Percentiles rank a stretch among this genome's conserved stretches.
Conservation (phyloP, 2,329 filamentous ascomycete genomes). For the Cercospora sp. region DNA sequence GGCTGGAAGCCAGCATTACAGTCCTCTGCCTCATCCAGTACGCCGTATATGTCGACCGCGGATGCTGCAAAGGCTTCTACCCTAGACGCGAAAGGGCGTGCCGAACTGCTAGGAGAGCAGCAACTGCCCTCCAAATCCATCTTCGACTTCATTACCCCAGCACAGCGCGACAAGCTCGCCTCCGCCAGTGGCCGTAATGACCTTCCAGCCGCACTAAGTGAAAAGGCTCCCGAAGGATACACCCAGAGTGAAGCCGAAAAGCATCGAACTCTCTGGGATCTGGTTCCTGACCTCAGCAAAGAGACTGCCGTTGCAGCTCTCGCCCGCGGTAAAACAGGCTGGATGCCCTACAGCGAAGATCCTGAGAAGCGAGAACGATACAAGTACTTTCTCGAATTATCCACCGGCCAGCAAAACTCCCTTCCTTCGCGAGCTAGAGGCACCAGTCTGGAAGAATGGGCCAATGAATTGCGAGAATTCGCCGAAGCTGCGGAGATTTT, state of each 20-base stretch:
- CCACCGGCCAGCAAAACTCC: constrained; percentile 62
- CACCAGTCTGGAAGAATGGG: constrained; percentile 69
- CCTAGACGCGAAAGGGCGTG: constrained; percentile 74
- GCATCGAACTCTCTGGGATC: constrained; percentile 54
- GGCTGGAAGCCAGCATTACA: constrained; percentile 68
- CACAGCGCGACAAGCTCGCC: constrained; percentile 74
- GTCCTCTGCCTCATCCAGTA: constrained; percentile 33
- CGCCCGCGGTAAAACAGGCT: constrained; percentile 57
- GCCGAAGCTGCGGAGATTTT: constrained; percentile 74
- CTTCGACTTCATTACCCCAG: constrained; percentile 84
- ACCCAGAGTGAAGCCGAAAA: constrained; percentile 64
- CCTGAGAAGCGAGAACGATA: constrained; percentile 79
- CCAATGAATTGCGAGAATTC: constrained; percentile 78
- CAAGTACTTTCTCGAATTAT: constrained; percentile 74
- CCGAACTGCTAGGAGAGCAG: constrained; percentile 76
- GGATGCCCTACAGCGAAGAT: constrained; percentile 83
- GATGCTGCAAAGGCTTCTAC: constrained; percentile 76
- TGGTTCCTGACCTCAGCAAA: constrained; percentile 49
- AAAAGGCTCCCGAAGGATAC: constrained; percentile 67
- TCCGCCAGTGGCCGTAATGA: constrained; percentile 72
- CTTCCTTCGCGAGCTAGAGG: constrained; percentile 59
- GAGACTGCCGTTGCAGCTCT: constrained; percentile 49
- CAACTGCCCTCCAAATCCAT: constrained; percentile 87
- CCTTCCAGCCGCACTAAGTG: constrained; percentile 74
- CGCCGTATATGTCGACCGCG: constrained; percentile 63